These are phyloP conservation scores for Panaeolus cyanescens DNA, from an alignment of 768 basidiomycete genomes.

Conservation along the genomic window DNA sequence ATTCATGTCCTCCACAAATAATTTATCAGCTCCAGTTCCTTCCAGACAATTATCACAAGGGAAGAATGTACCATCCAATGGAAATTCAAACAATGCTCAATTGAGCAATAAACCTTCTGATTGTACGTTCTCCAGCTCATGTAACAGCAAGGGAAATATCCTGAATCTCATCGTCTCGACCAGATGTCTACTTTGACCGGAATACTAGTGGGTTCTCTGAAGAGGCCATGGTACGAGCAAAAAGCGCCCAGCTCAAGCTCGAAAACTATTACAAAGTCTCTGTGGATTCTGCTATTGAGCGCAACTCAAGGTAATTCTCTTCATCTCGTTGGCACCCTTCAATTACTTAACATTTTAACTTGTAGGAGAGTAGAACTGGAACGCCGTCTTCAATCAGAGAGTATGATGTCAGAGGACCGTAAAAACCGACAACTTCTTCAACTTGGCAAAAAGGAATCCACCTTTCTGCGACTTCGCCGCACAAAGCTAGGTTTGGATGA, in stretches of 20 bases:
- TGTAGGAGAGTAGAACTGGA: constrained; percentile 86
- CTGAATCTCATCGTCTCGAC: neutral
- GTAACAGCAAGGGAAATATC: neutral
- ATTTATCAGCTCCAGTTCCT: neutral
- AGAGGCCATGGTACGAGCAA: constrained; percentile 79
- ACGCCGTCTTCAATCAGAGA: constrained; percentile 71
- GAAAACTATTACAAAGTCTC: constrained; percentile 98
- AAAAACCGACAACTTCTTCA: constrained; percentile 83
- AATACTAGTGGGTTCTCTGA: constrained; percentile 76
- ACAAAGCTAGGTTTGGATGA: constrained; percentile 91
- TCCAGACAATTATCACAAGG: neutral
- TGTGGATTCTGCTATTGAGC: constrained; percentile 92
- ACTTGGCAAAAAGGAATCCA: constrained; percentile 86
- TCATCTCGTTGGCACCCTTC: neutral
- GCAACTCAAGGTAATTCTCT: constrained; percentile 76
- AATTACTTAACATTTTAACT: neutral
- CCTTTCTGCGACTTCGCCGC: constrained; percentile 83
- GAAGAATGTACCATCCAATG: neutral
- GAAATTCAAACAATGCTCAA: neutral
- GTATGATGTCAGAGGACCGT: constrained; percentile 76
- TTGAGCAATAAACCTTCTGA: neutral
- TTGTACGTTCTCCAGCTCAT: constrained; percentile 2
- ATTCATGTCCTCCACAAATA: neutral
- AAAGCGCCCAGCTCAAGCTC: constrained; percentile 90
- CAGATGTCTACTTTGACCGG: constrained; percentile 91